Evolutionary conservation across 441 rosid genomes (phyloP), one percentile per base, ranked within the genome.

Genomic region (Monsonia emarginata): DNA sequence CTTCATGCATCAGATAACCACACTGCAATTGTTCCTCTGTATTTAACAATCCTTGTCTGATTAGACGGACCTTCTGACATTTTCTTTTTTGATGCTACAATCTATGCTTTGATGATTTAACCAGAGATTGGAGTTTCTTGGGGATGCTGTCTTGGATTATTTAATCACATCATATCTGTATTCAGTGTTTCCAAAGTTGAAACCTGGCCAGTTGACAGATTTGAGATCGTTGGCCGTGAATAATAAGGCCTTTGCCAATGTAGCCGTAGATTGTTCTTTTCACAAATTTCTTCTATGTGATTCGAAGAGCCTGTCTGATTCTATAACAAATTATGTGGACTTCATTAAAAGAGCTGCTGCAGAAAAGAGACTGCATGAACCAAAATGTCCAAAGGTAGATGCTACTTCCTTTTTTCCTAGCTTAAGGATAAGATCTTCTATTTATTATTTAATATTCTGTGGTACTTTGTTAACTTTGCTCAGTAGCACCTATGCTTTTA

Each of bases 71-170:
- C 42, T 66, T 36, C 46, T 56, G 67, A 22, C 31, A 67, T 66
- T 66, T 64, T 24, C 30, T 65, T 27, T 61, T 74, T 63, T 69
- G 68, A 67, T 65, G 71, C 72, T 66, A 44, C 59, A 65, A 65
- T 52, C 27, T 70, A 69, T 71, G 5, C 31, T 69, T 72, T 31
- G 46, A 69, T 68, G 57, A 61, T 64, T 76, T 79, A 32, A 57
- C 59, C 88, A 93, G 98, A 85, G 98, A 81, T 75, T 94, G 81
- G 98, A 94, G 86, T 94, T 94, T 81, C 93, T 94, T 65, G 98
- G 98, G 80, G 98, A 94, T 76, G 97, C 98, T 69, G 86, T 89
- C 72, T 80, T 90, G 86, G 98, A 94, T 80, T 94, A 88, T 80
- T 82, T 90, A 75, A 90, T 94, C 74, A 88, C 92, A 18, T 94